Evolutionary conservation across 2,329 filamentous ascomycete genomes (phyloP), one percentile per base, ranked within the genome.

Genomic region (Aspergillus bombycis): DNA sequence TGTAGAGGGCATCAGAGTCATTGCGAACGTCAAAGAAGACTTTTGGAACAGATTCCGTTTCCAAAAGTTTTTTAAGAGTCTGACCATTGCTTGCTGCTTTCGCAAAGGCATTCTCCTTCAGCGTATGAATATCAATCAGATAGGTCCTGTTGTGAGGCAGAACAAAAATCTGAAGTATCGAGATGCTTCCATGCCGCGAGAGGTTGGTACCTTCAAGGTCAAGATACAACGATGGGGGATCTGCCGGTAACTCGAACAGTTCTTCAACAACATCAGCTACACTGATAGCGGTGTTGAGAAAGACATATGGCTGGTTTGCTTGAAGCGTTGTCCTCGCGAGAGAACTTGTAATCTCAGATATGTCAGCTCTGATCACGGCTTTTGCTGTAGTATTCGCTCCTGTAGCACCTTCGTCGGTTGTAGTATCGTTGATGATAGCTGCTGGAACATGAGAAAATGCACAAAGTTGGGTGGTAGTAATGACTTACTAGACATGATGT

Each of bases 11-110:
- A 66, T 88, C 83, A 0, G 86, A 85, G 67, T 88, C 85, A 65
- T 84, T 85, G 2, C 85, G 83, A 19, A 89, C 77, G 63, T 89
- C 86, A 67, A 87, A 88, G 63, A 88, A 80, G 34, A 83, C 81
- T 66, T 88, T 88, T 0, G 75, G 72, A 19, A 83, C 80, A 0
- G 54, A 10, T 0, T 64, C 8, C 0, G 76, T 79, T 70, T 88
- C 81, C 1, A 88, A 71, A 11, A 88, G 78, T 0, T 55, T 52
- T 64, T 80, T 80, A 1, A 78, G 63, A 2, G 65, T 73, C n/a
- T 43, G 53, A 4, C 69, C 71, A 32, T 66, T 67, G 3, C 14
- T 30, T 8, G 48, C 58, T 7, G 61, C 14, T n/a, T 77, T 81
- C n/a, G 64, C 65, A 63, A 87, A 85, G 0, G 79, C 79, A 26